Conservation (phyloP, 2,329 filamentous ascomycete species). For the Colletotrichum agaves region DNA sequence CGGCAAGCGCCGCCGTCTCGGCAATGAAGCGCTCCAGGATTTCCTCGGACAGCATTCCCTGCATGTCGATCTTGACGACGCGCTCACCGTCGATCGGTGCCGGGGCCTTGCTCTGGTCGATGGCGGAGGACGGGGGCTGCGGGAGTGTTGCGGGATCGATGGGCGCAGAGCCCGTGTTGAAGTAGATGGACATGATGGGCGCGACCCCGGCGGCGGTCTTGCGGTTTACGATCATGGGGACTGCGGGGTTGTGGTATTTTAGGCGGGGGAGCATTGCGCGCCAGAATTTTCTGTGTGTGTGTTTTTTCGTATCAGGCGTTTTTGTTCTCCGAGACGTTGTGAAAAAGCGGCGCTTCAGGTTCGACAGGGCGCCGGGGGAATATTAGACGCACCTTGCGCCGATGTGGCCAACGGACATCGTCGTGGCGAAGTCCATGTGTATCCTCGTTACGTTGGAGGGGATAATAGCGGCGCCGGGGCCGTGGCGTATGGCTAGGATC, state of each 20-base stretch:
- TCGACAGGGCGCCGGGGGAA: not conserved
- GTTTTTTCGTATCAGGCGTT: not conserved
- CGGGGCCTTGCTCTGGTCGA: conserved; percentile 60
- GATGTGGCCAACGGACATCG: conserved; percentile 73
- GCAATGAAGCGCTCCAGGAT: conserved; percentile 73
- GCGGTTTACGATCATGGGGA: conserved; percentile 85
- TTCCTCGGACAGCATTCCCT: conserved; percentile 65
- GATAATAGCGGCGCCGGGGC: conserved; percentile 84
- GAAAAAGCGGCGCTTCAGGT: not conserved
- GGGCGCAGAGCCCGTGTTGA: conserved; percentile 53
- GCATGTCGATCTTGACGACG: conserved; percentile 70
- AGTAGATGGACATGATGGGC: conserved; percentile 74
- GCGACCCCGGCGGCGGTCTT: conserved; percentile 65
- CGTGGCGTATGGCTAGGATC: conserved; percentile 80
- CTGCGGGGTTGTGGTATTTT: conserved; percentile 91
- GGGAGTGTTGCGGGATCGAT: conserved; percentile 45
- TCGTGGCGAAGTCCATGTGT: conserved; percentile 76
- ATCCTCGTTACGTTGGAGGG: conserved; percentile 80
- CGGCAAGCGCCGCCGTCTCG: conserved; percentile 67
- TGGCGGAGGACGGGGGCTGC: conserved; percentile 59
- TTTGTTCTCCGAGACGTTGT: too few species aligned
- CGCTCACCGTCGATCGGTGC: conserved; percentile 58
- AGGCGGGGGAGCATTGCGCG: conserved; percentile 81
- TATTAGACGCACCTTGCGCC: conserved; percentile 71
- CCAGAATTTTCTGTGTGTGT: conserved; percentile 90